Evolutionary conservation across 1,284 basidiomycete species (phyloP).

Genomic region (Cryptococcus hybrid): DNA sequence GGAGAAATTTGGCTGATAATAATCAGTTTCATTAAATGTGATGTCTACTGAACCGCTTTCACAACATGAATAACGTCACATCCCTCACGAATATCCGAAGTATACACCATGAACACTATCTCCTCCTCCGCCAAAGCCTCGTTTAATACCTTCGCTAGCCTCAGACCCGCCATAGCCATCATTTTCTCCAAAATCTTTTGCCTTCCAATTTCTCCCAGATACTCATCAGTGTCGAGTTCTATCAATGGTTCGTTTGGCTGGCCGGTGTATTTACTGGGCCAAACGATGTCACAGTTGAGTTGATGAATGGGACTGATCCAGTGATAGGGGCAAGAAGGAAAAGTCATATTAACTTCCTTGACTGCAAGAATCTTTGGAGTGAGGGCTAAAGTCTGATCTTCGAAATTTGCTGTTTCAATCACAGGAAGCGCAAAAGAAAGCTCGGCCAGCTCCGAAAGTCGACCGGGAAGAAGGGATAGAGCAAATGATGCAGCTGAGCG

Average conservation of each 20-base stretch:
- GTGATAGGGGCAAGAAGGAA: constrained; percentile 70
- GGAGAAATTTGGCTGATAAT: too few species aligned
- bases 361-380: constrained; percentile 13
- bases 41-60: too few species aligned
- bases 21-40: too few species aligned
- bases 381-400: constrained; percentile 19
- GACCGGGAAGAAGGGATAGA: constrained; percentile 17
- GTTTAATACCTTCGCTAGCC: constrained; percentile 78
- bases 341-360: constrained; percentile 16
- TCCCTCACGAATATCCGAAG: constrained; percentile 12
- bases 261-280: constrained; percentile 59
- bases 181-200: constrained; percentile 74
- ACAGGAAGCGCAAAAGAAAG: constrained; percentile 16
- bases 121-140: constrained; percentile 22
- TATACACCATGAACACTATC: constrained; percentile 14
- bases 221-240: constrained; percentile 82
- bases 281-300: constrained; percentile 75
- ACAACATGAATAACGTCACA: too few species aligned
- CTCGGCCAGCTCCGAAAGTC: constrained; percentile 8
- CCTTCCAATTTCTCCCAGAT: constrained; percentile 65
- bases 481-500: constrained; percentile 16
- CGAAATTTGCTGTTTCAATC: constrained; percentile 23
- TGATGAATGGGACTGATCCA: constrained; percentile 63
- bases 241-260: constrained; percentile 52
- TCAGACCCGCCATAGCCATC: constrained; percentile 74